These are phyloP conservation scores for Daldinia concentrica DNA, from an alignment of 495 filamentous ascomycete genomes.

Conservation along the genomic window DNA sequence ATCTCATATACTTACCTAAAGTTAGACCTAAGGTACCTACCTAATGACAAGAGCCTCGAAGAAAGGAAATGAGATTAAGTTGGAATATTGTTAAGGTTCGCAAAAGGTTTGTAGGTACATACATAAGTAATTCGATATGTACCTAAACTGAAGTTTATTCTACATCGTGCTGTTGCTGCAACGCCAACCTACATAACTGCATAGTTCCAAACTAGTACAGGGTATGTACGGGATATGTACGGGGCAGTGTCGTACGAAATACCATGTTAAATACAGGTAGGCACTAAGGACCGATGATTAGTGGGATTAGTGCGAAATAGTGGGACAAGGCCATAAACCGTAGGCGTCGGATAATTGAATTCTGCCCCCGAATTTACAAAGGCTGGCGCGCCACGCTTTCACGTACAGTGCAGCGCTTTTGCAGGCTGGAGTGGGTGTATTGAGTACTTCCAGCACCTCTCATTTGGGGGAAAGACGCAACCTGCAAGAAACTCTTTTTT, in stretches of 20 bases:
- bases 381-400: constrained; percentile 30
- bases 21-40: not conserved
- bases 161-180: constrained; percentile 4
- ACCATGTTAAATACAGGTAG: constrained; percentile 8
- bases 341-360: constrained; percentile 39
- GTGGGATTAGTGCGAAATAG: not conserved
- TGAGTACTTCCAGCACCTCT: constrained; percentile 14
- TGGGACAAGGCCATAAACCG: constrained; percentile 11
- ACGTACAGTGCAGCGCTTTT: constrained; percentile 16
- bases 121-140: no score
- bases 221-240: not conserved
- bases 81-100: not conserved
- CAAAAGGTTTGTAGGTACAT: constrained; percentile 6
- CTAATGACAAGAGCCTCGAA: not conserved
- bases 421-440: constrained; percentile 16
- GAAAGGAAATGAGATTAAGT: not conserved
- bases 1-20: not conserved
- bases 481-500: constrained; percentile 18
- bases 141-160: constrained; percentile 6
- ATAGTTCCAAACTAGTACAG: not conserved
- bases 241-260: constrained; percentile 21
- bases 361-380: constrained; percentile 34
- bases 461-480: constrained; percentile 9
- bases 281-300: not conserved
- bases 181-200: constrained; percentile 2